Base-by-base conservation (phyloP, 1,139 yeast genomes). In the Sugiyamaella grinbergsii region DNA sequence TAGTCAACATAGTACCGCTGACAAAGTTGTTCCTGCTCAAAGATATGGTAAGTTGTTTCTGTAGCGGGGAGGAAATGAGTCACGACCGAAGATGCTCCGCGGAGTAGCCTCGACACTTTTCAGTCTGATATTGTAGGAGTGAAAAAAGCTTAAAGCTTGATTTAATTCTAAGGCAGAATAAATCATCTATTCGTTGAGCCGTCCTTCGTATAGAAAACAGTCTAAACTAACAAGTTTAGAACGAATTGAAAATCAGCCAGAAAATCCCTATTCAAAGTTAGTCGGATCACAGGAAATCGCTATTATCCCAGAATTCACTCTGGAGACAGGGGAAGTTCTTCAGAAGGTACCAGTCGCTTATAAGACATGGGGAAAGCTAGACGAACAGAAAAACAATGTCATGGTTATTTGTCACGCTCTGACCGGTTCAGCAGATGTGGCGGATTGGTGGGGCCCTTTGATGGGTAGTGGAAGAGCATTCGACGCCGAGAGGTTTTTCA, bases 401-500 rank as follows among this genome's bases (percentile, higher is more conserved):
- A 72, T 93, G 72, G 82, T 93, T 28, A 86, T 93, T 16, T 88
- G 96, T 62, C 98, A 93, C 72, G 98, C 98, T 0, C 74, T 93
- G 54, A 90, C 98, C 0, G 98, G 98, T 0, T 88, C 96, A 0
- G 80, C 96, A 0, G 98, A 93, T 65, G 96, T 91, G 16, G 80
- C 85, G 42, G 98, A 93, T 65, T 93, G 98, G 98, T 71, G 98
- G 98, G 98, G 98, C 0, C 98, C 98, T 0, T 71, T 93, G 29
- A 72, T 93, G 42, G 98, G 98, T 0, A 80, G 83, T 3, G 86
- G 82, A 20, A 79, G 85, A 59, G 95, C 98, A 0, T 90, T 93
- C 69, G 98, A 93, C 69, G 95, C 97, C 0, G 76, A 90, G 1
- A 77, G 87, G 58, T 93, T 84, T 67, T 89, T 88, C 66, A 81